These are phyloP conservation scores for Penicillium capsulatum DNA, from an alignment of 2,329 filamentous ascomycete species.

Conservation along the genomic window DNA sequence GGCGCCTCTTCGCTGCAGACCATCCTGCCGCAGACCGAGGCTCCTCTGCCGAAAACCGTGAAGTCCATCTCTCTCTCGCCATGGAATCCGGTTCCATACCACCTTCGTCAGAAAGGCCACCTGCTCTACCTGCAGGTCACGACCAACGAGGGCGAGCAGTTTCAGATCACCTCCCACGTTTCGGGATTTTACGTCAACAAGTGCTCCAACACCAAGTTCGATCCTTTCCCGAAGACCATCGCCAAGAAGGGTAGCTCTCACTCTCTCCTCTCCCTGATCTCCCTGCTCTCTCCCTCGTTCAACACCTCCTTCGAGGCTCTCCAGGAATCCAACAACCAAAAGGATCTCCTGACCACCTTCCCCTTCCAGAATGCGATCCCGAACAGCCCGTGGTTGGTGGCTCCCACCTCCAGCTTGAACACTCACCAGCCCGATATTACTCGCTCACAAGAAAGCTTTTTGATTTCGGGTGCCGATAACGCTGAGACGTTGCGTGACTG, in stretches of 20 bases:
- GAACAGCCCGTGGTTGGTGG: slow-evolving; percentile 85
- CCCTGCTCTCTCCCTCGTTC: slow-evolving; percentile 79
- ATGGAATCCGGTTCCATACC: slow-evolving; percentile 94
- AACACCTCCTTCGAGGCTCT: slow-evolving; percentile 68
- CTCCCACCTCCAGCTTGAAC: slow-evolving; percentile 59
- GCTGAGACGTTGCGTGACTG: slow-evolving; percentile 93
- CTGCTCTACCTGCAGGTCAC: slow-evolving; percentile 83
- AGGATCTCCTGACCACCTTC: slow-evolving; percentile 86
- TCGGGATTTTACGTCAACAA: slow-evolving; percentile 97
- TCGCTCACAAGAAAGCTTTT: slow-evolving; percentile 85
- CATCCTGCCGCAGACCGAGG: slow-evolving; percentile 64
- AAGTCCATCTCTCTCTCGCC: slow-evolving; percentile 83
- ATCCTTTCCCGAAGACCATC: slow-evolving; percentile 73
- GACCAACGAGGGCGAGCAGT: slow-evolving; percentile 91
- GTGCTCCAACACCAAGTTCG: slow-evolving; percentile 91
- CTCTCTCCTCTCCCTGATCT: slow-evolving; percentile 77
- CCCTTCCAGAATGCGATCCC: slow-evolving; percentile 94
- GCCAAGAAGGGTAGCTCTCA: slow-evolving; percentile 78
- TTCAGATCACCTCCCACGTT: slow-evolving; percentile 87
- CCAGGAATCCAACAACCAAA: slow-evolving; percentile 77
- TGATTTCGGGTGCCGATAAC: slow-evolving; percentile 87
- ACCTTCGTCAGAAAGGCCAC: slow-evolving; percentile 86
- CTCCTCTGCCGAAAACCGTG: slow-evolving; percentile 77
- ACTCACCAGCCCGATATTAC: slow-evolving; percentile 78
- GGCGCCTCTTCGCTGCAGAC: slow-evolving; percentile 63